A percentile compares a stretch with the other conserved stretches of the same genome.
Conservation (phyloP, 352 stramenopile species). For the Globisporangium lucens region DNA sequence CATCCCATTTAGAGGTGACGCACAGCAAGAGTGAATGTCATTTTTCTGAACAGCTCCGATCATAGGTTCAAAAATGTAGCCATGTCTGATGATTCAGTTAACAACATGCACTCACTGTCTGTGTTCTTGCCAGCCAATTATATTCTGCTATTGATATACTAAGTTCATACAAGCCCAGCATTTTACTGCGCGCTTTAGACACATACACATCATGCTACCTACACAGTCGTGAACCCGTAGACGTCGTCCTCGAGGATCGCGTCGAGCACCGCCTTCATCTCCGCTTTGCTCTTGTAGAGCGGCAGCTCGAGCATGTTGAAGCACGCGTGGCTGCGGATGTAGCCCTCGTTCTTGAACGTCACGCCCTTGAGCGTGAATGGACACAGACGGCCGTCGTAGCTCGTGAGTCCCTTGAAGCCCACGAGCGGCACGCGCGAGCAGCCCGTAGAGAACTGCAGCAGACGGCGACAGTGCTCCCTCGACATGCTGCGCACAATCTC, state of each 20-base stretch:
- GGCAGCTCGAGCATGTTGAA: slow-evolving; percentile 94
- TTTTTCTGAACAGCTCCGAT: neutral
- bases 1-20: neutral
- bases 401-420: slow-evolving; percentile 70
- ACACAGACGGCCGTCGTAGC: slow-evolving; percentile 75
- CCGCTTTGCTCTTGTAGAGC: slow-evolving; percentile 88
- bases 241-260: slow-evolving; percentile 56
- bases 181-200: neutral
- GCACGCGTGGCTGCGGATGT: slow-evolving; percentile 71
- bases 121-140: too few species aligned
- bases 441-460: slow-evolving; percentile 82
- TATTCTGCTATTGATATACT: too few species aligned
- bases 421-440: slow-evolving; percentile 75
- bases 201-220: neutral
- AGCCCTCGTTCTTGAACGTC: slow-evolving; percentile 28
- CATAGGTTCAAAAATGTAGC: neutral
- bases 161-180: neutral
- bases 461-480: slow-evolving; percentile 63
- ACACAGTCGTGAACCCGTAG: slow-evolving; percentile 57
- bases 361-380: slow-evolving; percentile 73
- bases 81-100: neutral
- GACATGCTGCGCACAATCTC: slow-evolving; percentile 88
- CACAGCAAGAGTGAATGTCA: neutral
- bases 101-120: neutral
- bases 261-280: slow-evolving; percentile 67